A percentile compares a stretch with the other conserved stretches of the same genome.
Conservation (phyloP, 2,329 filamentous ascomycete genomes). For the Ambrosiella xylebori region DNA sequence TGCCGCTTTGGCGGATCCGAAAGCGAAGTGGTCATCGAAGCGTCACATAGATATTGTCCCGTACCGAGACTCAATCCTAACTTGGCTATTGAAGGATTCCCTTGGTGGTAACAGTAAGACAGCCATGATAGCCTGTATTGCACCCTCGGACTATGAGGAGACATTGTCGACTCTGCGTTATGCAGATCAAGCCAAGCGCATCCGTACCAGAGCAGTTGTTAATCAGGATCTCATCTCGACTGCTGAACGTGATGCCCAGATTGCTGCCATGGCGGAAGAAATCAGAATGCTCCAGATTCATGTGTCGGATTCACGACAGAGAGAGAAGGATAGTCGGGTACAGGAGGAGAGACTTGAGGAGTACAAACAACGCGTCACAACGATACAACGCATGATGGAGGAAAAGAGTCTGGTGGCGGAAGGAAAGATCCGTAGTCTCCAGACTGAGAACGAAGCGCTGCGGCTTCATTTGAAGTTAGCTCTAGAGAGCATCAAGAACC, state of each 20-base stretch:
- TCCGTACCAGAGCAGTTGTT: constrained; percentile 82
- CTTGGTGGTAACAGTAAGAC: constrained; percentile 95
- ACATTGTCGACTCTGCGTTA: constrained; percentile 91
- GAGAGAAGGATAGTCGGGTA: constrained; percentile 59
- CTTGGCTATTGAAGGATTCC: constrained; percentile 85
- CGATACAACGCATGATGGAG: constrained; percentile 92
- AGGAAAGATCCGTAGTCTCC: constrained; percentile 79
- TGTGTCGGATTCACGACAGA: constrained; percentile 44
- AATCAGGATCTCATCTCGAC: constrained; percentile 91
- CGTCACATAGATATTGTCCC: constrained; percentile 50
- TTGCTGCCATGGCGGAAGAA: constrained; percentile 85
- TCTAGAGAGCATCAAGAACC: constrained; percentile 74
- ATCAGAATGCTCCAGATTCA: constrained; percentile 73
- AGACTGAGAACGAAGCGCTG: constrained; percentile 79
- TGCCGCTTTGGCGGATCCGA: constrained; percentile 62
- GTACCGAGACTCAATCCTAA: constrained; percentile 74
- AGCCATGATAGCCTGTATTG: constrained; percentile 97
- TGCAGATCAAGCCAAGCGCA: constrained; percentile 92
- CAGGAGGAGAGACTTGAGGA: constrained; percentile 79
- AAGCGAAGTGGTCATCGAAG: constrained; percentile 32
- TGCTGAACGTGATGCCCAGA: constrained; percentile 86
- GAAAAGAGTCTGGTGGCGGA: constrained; percentile 80
- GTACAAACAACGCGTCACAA: constrained; percentile 77
- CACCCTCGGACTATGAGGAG: constrained; percentile 90
- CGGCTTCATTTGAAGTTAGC: constrained; percentile 77